phyloP scores from a whole-genome alignment of 371 early-diverging fungal species.

The Mortierella sp. region DNA sequence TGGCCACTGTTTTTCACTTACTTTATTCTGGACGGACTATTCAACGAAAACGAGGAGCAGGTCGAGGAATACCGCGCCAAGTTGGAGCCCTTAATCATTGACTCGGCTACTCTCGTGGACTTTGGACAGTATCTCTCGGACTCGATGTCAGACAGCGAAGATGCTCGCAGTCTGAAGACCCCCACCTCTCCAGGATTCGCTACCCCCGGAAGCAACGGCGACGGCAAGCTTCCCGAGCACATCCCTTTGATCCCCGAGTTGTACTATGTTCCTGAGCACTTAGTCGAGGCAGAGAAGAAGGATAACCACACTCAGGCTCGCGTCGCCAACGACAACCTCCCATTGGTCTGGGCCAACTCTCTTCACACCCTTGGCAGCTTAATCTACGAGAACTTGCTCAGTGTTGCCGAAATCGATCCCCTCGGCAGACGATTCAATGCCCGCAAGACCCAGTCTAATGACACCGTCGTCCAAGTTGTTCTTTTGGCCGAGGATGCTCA shows the following conservation, averaged over 20 bases:
- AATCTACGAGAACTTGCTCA: constrained; percentile 82
- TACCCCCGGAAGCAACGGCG: constrained; percentile 35
- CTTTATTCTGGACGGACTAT: constrained; percentile 87
- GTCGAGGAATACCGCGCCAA: constrained; percentile 80
- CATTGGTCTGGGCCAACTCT: constrained; percentile 93
- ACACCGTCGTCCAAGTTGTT: constrained; percentile 85
- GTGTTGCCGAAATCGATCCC: constrained; percentile 89
- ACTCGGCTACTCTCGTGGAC: constrained; percentile 70
- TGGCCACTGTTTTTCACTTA: constrained; percentile 96
- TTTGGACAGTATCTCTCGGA: constrained; percentile 58
- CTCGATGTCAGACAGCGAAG: constrained; percentile 53
- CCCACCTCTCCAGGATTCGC: constrained; percentile 56
- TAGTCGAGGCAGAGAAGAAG: constrained; percentile 82
- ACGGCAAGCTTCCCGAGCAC: constrained; percentile 56
- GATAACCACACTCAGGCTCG: constrained; percentile 83
- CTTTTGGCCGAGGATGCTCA: constrained; percentile 82
- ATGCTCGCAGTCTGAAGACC: constrained; percentile 47
- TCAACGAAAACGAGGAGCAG: constrained; percentile 76
- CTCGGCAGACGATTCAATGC: constrained; percentile 80
- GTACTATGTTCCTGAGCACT: constrained; percentile 84
- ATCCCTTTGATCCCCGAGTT: constrained; percentile 83
- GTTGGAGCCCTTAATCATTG: constrained; percentile 80
- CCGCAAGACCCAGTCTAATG: constrained; percentile 60
- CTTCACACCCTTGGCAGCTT: constrained; percentile 85
- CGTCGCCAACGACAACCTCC: constrained; percentile 89